Evolutionary conservation across 352 stramenopile genomes (phyloP), one percentile per base, ranked within the genome.

Genomic region (Phytophthora sp.): DNA sequence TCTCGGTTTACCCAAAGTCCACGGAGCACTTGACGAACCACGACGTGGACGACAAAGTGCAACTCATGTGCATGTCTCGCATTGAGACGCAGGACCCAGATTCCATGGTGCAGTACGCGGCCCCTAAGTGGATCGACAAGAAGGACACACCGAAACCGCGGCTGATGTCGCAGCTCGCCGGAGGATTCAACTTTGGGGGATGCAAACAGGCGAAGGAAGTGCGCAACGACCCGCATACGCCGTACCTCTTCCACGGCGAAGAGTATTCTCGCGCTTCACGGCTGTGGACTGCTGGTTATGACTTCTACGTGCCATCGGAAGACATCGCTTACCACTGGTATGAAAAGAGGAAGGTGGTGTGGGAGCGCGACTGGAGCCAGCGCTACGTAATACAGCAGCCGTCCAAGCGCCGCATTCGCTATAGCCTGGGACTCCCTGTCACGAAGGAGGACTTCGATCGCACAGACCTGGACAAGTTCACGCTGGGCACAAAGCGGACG

Each of bases 321-420:
- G 82, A 93, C 65, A 77, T 91, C 7, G 82, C 88, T 29, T 93
- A 85, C 53, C 84, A 93, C 53, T 91, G 84, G 84, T 94, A 94
- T 60, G 83, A 93, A 61, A 79, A 79, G 57, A 83, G 86, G 57
- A 91, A 94, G 46, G 86, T 92, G 26, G 82, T 92, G 39, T 94
- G 83, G 86, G 85, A 94, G 70, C 81, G 79, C 30, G 80, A 91
- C 66, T 94, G 85, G 85, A 79, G 73, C 26, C 51, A 82, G 70
- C 82, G 85, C 20, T 92, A 83, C 42, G 63, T 79, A 35, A 73
- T 91, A 56, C 82, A 91, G 71, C 84, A 92, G 66, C 44, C 69
- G 50, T 84, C 85, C 44, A 94, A 90, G 72, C 83, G 86, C 41
- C 82, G 86, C 30, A 81, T 94, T 54, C 86, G 86, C 38, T 74